phyloP scores from a whole-genome alignment of 495 filamentous ascomycete genomes.

The Friedmanniomyces endolithicus region DNA sequence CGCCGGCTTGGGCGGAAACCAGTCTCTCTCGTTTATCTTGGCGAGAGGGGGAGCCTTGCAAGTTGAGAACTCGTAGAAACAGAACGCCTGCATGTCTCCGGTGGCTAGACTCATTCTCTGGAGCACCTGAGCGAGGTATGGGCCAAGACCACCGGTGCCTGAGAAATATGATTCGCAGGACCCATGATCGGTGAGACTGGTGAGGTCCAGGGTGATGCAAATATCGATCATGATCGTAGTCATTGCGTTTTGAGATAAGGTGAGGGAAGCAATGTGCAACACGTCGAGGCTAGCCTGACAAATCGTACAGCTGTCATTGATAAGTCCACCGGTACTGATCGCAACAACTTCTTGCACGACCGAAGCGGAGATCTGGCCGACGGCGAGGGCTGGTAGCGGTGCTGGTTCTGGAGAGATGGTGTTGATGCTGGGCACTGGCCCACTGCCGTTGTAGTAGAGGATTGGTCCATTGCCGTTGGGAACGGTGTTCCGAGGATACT shows the following conservation, averaged over 20 bases:
- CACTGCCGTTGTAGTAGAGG: constrained; percentile 13
- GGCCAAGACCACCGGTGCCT: constrained; percentile 16
- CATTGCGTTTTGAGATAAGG: constrained; percentile 15
- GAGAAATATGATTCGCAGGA: background rate
- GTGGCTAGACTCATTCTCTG: constrained; percentile 18
- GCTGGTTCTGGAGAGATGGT: constrained; percentile 18
- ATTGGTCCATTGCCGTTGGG: background rate
- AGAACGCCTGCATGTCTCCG: constrained; percentile 23
- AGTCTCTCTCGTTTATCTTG: constrained; percentile 21
- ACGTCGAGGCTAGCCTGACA: constrained; percentile 17
- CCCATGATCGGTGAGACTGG: background rate
- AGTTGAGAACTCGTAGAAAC: constrained; percentile 16
- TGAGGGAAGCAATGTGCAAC: constrained; percentile 21
- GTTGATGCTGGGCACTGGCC: constrained; percentile 14
- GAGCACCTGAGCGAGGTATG: constrained; percentile 21
- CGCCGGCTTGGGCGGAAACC: constrained; percentile 11
- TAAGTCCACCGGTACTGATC: constrained; percentile 11
- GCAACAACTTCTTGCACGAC: constrained; percentile 21
- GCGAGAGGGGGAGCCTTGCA: constrained; percentile 17
- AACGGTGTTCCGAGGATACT: background rate
- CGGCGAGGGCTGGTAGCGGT: constrained; percentile 13
- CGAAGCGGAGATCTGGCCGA: constrained; percentile 9
- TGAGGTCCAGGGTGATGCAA: constrained; percentile 5
- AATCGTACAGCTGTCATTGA: constrained; percentile 16
- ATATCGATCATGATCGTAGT: constrained; percentile 21